Evolutionary conservation across 2,329 filamentous ascomycete species (phyloP).

Genomic region (Rhynchosporium agropyri): DNA sequence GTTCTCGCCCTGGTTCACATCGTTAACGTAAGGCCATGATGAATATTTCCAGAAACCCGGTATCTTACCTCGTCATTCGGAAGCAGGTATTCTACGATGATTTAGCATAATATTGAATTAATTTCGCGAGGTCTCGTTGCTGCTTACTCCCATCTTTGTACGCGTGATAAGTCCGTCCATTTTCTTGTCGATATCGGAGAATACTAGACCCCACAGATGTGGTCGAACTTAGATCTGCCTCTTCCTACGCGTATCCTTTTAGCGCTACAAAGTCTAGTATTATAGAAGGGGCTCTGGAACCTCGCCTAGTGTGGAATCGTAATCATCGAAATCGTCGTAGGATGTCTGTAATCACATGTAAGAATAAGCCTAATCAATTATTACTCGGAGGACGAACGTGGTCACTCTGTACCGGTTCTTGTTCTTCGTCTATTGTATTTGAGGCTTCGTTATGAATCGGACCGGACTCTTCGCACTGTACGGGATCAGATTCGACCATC

Average conservation of each 20-base stretch:
- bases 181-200: conserved; percentile 43
- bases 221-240: conserved; percentile 21
- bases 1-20: conserved; percentile 11
- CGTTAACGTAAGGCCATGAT: neutral
- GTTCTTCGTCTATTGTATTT: neutral
- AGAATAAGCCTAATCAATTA: neutral
- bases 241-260: neutral
- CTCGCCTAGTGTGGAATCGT: conserved; percentile 16
- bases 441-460: neutral
- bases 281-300: neutral
- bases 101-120: neutral
- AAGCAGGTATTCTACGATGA: conserved; percentile 12
- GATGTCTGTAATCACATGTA: conserved; percentile 8
- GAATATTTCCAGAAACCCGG: neutral
- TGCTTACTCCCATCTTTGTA: conserved; percentile 24
- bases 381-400: neutral
- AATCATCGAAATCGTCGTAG: conserved; percentile 17
- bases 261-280: neutral
- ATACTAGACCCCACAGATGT: conserved; percentile 42
- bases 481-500: too few species aligned
- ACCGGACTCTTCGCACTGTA: too few species aligned
- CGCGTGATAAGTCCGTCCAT: conserved; percentile 32
- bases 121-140: neutral
- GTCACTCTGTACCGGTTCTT: neutral
- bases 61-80: conserved; percentile 16